These are phyloP conservation scores for Cubamyces lactineus DNA, from an alignment of 768 basidiomycete genomes.

Conservation along the genomic window DNA sequence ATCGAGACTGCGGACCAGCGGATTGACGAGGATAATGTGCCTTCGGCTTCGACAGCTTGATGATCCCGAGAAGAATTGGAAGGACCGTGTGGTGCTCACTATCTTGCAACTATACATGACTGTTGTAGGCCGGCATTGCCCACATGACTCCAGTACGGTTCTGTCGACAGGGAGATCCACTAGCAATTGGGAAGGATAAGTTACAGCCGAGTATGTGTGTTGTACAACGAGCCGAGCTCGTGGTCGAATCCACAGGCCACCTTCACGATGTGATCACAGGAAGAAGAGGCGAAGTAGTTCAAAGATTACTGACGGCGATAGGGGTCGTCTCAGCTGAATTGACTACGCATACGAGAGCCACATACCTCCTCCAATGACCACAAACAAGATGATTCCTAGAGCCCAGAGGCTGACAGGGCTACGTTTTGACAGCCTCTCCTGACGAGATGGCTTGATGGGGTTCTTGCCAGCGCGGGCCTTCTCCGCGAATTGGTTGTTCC, in stretches of 20 bases:
- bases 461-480: slow-evolving; percentile 78
- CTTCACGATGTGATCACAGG: slow-evolving; percentile 43
- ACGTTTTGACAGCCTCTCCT: slow-evolving; percentile 69
- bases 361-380: slow-evolving; percentile 80
- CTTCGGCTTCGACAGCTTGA: slow-evolving; percentile 10
- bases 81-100: not conserved
- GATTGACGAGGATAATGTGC: slow-evolving; percentile 13
- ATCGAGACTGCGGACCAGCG: slow-evolving; percentile 49
- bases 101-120: not conserved
- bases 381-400: slow-evolving; percentile 72
- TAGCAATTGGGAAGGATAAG: slow-evolving; percentile 22
- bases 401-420: slow-evolving; percentile 80
- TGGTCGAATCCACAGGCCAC: not conserved
- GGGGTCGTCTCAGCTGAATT: not conserved
- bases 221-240: slow-evolving; percentile 24
- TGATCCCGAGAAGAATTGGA: not conserved
- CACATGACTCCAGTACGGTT: not conserved
- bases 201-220: slow-evolving; percentile 17
- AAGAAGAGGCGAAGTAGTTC: slow-evolving; percentile 71
- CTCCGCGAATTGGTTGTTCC: slow-evolving; percentile 80
- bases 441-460: slow-evolving; percentile 68
- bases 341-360: slow-evolving; percentile 12
- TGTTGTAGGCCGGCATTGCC: not conserved
- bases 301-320: slow-evolving; percentile 59
- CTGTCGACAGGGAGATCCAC: not conserved